These are phyloP conservation scores for Marasmius fiardii DNA, from an alignment of 1,284 basidiomycete species.

Conservation along the genomic window DNA sequence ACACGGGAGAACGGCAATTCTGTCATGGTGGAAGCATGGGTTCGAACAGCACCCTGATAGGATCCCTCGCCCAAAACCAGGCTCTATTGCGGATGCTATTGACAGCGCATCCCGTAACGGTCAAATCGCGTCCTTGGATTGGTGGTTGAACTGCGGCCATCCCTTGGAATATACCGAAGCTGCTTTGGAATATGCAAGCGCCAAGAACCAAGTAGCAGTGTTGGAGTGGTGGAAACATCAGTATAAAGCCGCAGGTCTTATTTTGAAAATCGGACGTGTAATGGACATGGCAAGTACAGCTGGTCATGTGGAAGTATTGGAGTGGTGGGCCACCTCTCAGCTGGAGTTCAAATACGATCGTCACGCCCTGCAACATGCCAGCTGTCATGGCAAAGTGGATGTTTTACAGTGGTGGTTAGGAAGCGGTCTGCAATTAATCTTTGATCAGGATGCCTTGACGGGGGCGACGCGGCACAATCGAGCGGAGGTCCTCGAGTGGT, in stretches of 20 bases:
- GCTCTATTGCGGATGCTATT: slow-evolving; percentile 58
- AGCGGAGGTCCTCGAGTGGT: slow-evolving; percentile 82
- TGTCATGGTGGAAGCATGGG: slow-evolving; percentile 77
- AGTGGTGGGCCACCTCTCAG: slow-evolving; percentile 80
- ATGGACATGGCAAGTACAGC: slow-evolving; percentile 78
- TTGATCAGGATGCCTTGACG: slow-evolving; percentile 73
- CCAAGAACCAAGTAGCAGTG: slow-evolving; percentile 66
- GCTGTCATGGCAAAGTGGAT: slow-evolving; percentile 74
- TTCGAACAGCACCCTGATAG: slow-evolving; percentile 55
- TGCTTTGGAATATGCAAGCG: slow-evolving; percentile 71
- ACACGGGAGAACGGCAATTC: slow-evolving; percentile 67
- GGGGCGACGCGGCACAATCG: slow-evolving; percentile 78
- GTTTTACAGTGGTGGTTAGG: slow-evolving; percentile 82
- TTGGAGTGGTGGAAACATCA: slow-evolving; percentile 78
- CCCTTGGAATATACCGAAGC: slow-evolving; percentile 70
- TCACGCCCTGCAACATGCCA: slow-evolving; percentile 71
- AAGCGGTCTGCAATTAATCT: slow-evolving; percentile 70
- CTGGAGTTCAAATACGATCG: slow-evolving; percentile 75
- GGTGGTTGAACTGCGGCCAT: slow-evolving; percentile 61
- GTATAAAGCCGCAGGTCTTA: slow-evolving; percentile 40
- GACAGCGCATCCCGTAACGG: slow-evolving; percentile 72
- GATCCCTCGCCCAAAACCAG: slow-evolving; percentile 46
- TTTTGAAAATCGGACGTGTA: slow-evolving; percentile 75
- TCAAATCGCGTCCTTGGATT: slow-evolving; percentile 62
- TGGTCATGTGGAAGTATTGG: slow-evolving; percentile 66